Evolutionary conservation across 1,284 basidiomycete species (phyloP), one percentile per base, ranked within the genome.

Genomic region (Tilletia caries): DNA sequence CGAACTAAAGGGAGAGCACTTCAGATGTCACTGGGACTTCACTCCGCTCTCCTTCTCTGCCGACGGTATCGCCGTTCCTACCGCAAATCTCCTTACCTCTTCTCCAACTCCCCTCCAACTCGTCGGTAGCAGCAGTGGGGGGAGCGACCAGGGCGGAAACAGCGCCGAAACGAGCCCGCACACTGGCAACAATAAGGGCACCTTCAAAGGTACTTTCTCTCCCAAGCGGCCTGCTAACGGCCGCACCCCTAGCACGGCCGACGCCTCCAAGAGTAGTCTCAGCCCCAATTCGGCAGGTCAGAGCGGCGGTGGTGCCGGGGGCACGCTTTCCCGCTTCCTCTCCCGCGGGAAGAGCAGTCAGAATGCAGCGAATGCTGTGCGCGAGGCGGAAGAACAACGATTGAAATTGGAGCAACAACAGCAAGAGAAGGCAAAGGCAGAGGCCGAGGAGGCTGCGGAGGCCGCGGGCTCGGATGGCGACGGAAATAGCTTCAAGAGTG

Each of bases 11-110:
- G 75, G 80, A 44, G 80, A 82, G 65, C 78, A 79, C 52, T 82
- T 82, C 70, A 77, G 78, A 29, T 80, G 79, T 68, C 80, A 80
- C 68, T 82, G 80, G 80, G 79, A 82, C 58, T 71, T 80, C 32
- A 71, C 73, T 29, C 71, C 75, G 12, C 69, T 75, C 48, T 70
- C 70, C 62, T 33, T 74, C 8, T 52, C 68, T n/a, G 75, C 73
- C n/a, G 70, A 75, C 18, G 68, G 77, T 67, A 46, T 74, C 41
- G 37, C 78, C 3, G 18, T 71, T 2, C 79, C 79, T 34, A 62
- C 58, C 25, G 50, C 58, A 6, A 50, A 50, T 18, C 50, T 67
- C n/a, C 44, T 67, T 6, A 67, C 23, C n/a, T 29, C 43, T 29
- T 37, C 50, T 27, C 66, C 66, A 23, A 29, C 58, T 15, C 8